Evolutionary conservation across 2,329 filamentous ascomycete species (phyloP), one percentile per base, ranked within the genome.

Genomic region (Trichophyton rubrum): DNA sequence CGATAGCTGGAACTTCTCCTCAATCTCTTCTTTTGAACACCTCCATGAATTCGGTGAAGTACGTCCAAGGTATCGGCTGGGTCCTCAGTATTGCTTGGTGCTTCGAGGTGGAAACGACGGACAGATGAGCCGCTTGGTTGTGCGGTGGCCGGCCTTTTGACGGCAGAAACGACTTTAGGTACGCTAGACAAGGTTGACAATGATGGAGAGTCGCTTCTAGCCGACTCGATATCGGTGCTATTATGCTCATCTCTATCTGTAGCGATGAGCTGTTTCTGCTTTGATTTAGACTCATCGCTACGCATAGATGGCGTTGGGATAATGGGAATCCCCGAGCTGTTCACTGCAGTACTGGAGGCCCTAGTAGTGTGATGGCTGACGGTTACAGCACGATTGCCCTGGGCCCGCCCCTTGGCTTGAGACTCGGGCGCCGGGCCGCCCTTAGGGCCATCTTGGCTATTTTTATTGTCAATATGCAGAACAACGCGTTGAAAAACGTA

Each of bases 401-500:
- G 13, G 6, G n/a, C 15, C 15, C 11, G 22, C 2, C 49, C 27
- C 11, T 15, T 53, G n/a, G 11, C 6, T 13, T 22, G 27, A 33
- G 22, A 6, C 24, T 22, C 49, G 3, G 49, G 15, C 24, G 27
- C 15, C 15, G 15, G 11, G 15, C 15, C 49, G 24, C 15, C 49
- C 13, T 22, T 30, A 13, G 22, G 11, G 49, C 3, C 13, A 15
- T 33, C 49, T 22, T n/a, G 20, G 8, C n/a, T 30, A 20, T 20
- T 20, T 22, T 22, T 9, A 22, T 47, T 47, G 17, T 5, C 64
- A 33, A 60, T 64, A 61, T 63, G 66, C 59, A 68, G 64, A 30
- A 69, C 69, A 53, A 78, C 70, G 53, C 76, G 70, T 60, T 77
- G 73, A 62, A 78, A 78, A 64, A 76, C 71, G 64, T 75, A 78